These are phyloP conservation scores for Auricularia sp. DNA, from an alignment of 768 basidiomycete genomes.

Conservation along the genomic window DNA sequence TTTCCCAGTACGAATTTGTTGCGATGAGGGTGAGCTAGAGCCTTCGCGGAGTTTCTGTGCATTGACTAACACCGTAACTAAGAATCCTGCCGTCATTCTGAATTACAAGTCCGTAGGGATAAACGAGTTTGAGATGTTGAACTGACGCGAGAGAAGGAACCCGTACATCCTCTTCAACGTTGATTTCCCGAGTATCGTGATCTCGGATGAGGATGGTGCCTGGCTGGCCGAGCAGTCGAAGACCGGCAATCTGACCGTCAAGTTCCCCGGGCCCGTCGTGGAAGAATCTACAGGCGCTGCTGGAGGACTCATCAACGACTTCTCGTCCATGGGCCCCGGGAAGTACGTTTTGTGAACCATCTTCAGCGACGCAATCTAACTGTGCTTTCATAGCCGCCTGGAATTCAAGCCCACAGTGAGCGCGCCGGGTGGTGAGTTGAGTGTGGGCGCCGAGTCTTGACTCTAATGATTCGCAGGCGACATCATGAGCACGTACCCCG, in stretches of 20 bases:
- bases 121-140: too few species aligned
- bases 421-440: conserved; percentile 10
- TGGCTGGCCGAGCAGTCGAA: neutral
- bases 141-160: neutral
- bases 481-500: conserved; percentile 12
- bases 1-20: neutral
- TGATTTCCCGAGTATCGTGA: neutral
- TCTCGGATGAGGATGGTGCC: neutral
- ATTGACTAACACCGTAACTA: neutral
- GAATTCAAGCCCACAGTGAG: conserved; percentile 12
- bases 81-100: neutral
- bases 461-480: neutral
- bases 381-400: too few species aligned
- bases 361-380: too few species aligned
- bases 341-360: conserved; percentile 11
- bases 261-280: neutral
- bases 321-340: conserved; percentile 23
- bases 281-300: conserved; percentile 12
- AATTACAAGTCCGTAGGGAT: neutral
- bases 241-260: neutral
- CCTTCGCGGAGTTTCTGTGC: too few species aligned
- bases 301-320: conserved; percentile 18
- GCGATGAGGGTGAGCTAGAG: too few species aligned
- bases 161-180: too few species aligned
- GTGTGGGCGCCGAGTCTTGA: too few species aligned